Base-by-base conservation (phyloP, 371 early-diverging fungal genomes). In the Coemansia sp. region DNA sequence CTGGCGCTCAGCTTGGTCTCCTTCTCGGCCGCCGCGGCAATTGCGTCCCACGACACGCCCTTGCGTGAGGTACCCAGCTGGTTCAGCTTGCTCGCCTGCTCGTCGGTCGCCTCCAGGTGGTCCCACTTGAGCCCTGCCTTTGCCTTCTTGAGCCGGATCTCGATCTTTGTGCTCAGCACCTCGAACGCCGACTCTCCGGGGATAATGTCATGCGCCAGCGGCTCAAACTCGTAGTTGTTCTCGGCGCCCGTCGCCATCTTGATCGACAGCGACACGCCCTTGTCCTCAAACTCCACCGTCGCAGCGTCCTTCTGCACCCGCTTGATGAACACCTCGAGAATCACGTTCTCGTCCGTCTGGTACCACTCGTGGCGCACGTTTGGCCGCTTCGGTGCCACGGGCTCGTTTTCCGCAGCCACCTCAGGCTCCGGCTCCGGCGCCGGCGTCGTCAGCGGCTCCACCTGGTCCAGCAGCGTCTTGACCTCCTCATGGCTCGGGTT, bases 341-440 rank as follows among this genome's bases (percentile, higher is more conserved):
- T 92, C 45, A 98, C 89, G 71, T 81, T 86, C 58, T 82, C 77
- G 67, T 96, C 97, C 65, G 88, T 97, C 81, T 98, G 98, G 80
- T 92, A 96, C 96, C 96, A 97, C 77, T 97, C 97, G 68, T 95
- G 94, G 41, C 74, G 72, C 33, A 68, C 65, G 42, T 58, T 34
- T 8, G 64, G 65, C 34, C 68, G 74, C 20, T 35, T 43, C 3
- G 67, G 68, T 20, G 11, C 57, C n/a, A 41, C 50, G 3, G 67
- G 16, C 40, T 14, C 47, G 0, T 33, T 53, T 8, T 49, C 57
- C 10, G 6, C 48, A 8, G 39, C 36, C 12, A 54, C 33, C n/a
- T 16, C 57, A 1, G 57, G 31, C 6, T 35, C 65, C 10, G 72
- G 67, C 52, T 63, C 64, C 6, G 76, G 72, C 53, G 35, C 57